phyloP scores from a whole-genome alignment of 768 basidiomycete species.

The Hysterangium stoloniferum region DNA sequence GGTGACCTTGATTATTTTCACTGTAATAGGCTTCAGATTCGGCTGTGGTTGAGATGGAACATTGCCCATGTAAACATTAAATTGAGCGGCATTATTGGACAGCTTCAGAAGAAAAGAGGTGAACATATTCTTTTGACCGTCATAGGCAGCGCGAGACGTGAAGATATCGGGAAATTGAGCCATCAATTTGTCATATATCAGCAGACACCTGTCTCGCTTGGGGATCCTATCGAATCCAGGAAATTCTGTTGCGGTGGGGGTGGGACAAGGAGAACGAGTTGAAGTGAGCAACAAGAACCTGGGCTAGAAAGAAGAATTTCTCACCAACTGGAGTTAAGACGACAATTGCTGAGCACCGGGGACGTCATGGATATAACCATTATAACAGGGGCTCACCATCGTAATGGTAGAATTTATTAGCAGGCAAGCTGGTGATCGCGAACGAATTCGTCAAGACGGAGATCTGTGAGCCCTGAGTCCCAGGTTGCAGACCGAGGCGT shows the following conservation, averaged over 20 bases:
- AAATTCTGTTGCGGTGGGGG: background rate
- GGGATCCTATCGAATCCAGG: background rate
- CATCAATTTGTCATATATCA: slow-evolving; percentile 2
- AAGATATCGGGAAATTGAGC: background rate
- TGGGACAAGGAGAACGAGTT: background rate
- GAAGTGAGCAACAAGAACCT: background rate
- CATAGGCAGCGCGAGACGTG: slow-evolving; percentile 4
- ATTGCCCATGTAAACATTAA: background rate
- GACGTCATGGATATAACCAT: too few species aligned
- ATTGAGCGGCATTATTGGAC: background rate
- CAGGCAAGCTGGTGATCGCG: background rate
- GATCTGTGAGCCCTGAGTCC: background rate
- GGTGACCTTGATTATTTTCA: slow-evolving; percentile 1
- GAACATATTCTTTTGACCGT: slow-evolving; percentile 8
- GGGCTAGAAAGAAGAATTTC: background rate
- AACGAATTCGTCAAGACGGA: slow-evolving; percentile 2
- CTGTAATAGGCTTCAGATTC: background rate
- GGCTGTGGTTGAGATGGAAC: background rate
- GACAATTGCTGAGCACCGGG: too few species aligned
- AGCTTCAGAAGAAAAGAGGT: background rate
- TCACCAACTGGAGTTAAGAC: slow-evolving; percentile 1
- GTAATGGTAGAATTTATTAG: background rate
- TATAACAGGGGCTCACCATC: background rate
- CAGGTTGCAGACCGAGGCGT: background rate
- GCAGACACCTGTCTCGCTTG: background rate